A percentile compares a stretch with the other conserved stretches of the same genome.
Conservation (phyloP, 2,329 filamentous ascomycete genomes). For the Sporothrix protearum region DNA sequence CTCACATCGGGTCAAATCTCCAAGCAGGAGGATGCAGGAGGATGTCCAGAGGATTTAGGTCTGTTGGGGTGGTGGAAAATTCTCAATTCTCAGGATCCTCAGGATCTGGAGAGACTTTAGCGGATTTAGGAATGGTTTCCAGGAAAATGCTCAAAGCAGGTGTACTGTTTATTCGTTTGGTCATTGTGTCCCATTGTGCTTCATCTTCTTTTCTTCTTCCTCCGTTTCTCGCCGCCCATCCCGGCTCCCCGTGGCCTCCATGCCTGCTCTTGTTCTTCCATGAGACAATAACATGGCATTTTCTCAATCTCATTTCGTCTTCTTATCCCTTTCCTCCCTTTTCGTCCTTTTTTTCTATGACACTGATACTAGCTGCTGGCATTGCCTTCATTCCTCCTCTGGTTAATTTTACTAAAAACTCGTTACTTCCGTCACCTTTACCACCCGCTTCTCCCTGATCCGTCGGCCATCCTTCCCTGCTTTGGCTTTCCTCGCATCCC, state of each 20-base stretch:
- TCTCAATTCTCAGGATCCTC: background rate
- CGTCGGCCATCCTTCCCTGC: background rate
- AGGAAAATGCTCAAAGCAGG: background rate
- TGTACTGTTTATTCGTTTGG: background rate
- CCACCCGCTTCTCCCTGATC: background rate
- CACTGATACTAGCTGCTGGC: background rate
- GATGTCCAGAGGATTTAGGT: conserved; percentile 1
- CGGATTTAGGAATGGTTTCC: background rate
- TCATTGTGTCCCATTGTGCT: too few relatives aligned
- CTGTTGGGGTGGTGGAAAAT: background rate
- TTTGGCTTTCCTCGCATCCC: background rate
- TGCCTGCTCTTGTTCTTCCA: background rate
- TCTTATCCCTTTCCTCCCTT: background rate
- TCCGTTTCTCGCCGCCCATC: background rate
- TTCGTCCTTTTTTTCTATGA: too few relatives aligned
- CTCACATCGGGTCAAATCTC: background rate
- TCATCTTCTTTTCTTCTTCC: background rate
- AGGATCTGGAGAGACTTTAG: background rate
- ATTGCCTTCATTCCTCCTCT: background rate
- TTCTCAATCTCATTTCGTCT: background rate
- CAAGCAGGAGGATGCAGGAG: background rate
- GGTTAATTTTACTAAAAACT: too few relatives aligned
- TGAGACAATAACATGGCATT: background rate
- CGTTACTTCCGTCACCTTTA: background rate
- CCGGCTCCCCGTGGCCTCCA: background rate